Percentiles rank a stretch among this genome's conserved stretches.
Conservation (phyloP, 2,329 filamentous ascomycete genomes). For the Hansfordia pulvinata region DNA sequence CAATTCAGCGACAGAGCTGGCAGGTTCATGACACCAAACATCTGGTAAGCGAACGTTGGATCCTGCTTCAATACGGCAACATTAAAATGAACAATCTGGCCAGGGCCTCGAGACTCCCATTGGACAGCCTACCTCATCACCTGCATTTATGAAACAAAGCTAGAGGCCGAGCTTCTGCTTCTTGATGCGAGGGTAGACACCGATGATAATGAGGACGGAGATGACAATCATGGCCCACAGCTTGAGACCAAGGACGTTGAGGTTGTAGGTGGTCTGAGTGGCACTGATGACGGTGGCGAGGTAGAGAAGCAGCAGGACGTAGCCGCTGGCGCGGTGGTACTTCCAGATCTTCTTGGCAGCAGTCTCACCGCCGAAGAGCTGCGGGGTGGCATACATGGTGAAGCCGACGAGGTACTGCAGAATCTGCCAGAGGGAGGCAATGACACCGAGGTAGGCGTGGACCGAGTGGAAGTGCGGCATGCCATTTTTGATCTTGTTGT, state of each 20-base stretch:
- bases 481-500: slow-evolving; percentile 64
- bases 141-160: too few relatives aligned
- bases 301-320: slow-evolving; percentile 56
- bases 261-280: slow-evolving; percentile 62
- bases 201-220: slow-evolving; percentile 50
- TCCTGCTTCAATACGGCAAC: too few relatives aligned
- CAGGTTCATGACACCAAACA: too few relatives aligned
- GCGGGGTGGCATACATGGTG: slow-evolving; percentile 66
- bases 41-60: too few relatives aligned
- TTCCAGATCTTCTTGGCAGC: slow-evolving; percentile 79
- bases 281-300: slow-evolving; percentile 64
- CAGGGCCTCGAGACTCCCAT: too few relatives aligned
- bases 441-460: slow-evolving; percentile 73
- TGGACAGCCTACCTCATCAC: too few relatives aligned
- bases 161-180: slow-evolving; percentile 64
- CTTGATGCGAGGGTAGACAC: slow-evolving; percentile 67
- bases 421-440: slow-evolving; percentile 55
- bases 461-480: slow-evolving; percentile 64
- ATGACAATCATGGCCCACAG: slow-evolving; percentile 64
- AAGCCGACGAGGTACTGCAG: slow-evolving; percentile 69
- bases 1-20: too few relatives aligned
- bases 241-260: slow-evolving; percentile 54
- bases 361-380: slow-evolving; percentile 63
- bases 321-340: slow-evolving; percentile 72
- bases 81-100: too few relatives aligned